Percentiles rank a stretch among this genome's conserved stretches.
Conservation (phyloP, 2,329 filamentous ascomycete species). For the Claviceps lovelessii region DNA sequence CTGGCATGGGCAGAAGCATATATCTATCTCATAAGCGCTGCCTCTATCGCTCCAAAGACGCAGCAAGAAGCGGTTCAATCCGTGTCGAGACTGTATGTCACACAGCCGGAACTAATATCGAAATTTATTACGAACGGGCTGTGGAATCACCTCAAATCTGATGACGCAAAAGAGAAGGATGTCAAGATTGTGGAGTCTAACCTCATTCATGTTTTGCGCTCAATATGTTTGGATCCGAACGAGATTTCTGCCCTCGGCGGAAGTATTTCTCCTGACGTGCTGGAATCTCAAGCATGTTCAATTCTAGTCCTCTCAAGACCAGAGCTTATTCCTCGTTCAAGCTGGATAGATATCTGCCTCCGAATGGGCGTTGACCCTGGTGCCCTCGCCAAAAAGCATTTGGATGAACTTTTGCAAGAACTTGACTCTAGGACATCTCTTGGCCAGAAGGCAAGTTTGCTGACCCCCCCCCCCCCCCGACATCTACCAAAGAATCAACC, state of each 20-base stretch:
- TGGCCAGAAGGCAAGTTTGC: constrained; percentile 34
- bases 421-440: constrained; percentile 39
- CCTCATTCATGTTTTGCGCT: constrained; percentile 45
- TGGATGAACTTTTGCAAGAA: constrained; percentile 52
- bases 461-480: no score
- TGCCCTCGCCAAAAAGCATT: constrained; percentile 50
- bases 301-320: constrained; percentile 65
- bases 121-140: constrained; percentile 54
- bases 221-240: constrained; percentile 48
- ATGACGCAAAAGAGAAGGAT: constrained; percentile 64
- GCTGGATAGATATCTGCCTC: constrained; percentile 83
- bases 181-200: constrained; percentile 51
- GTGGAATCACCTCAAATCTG: constrained; percentile 62
- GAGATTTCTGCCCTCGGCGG: constrained; percentile 29
- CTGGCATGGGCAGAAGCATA: constrained; percentile 72
- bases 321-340: constrained; percentile 60
- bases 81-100: constrained; percentile 51
- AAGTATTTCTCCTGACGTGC: constrained; percentile 28
- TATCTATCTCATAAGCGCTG: constrained; percentile 61
- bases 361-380: constrained; percentile 73
- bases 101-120: constrained; percentile 43
- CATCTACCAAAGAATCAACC: no score
- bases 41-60: constrained; percentile 43
- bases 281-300: constrained; percentile 60
- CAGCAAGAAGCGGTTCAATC: constrained; percentile 48